Conservation (phyloP, 108 stramenopile genomes). For the Cyclotella atomus region DNA sequence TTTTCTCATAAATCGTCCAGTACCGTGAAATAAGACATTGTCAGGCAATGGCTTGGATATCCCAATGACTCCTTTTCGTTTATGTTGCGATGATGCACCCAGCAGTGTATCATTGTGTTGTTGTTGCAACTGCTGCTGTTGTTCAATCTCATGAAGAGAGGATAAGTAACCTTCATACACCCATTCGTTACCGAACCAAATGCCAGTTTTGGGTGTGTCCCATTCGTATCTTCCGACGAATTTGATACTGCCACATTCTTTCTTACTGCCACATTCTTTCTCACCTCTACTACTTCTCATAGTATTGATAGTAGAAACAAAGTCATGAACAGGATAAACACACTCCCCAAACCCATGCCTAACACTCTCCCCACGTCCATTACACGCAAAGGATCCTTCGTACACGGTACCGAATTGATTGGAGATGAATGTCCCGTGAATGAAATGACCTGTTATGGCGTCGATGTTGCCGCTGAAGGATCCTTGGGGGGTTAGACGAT, state of each 20-base stretch:
- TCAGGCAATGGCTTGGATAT: constrained; percentile 15
- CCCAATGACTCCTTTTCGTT: constrained; percentile 1
- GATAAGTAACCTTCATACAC: constrained; percentile 22
- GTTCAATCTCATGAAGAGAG: not conserved
- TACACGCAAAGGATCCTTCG: constrained; percentile 32
- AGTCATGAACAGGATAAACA: constrained; percentile 10
- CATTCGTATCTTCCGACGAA: constrained; percentile 43
- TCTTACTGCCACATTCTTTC: too few species aligned
- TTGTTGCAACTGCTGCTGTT: too few species aligned
- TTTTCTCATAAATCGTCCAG: constrained; percentile 19
- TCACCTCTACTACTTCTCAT: too few species aligned
- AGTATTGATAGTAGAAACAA: too few species aligned
- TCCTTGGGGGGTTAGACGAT: constrained; percentile 17
- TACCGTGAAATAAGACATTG: constrained; percentile 34
- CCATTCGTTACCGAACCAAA: constrained; percentile 21
- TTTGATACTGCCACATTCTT: too few species aligned
- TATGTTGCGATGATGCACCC: not conserved
- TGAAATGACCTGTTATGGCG: constrained; percentile 36
- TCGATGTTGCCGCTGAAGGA: constrained; percentile 50
- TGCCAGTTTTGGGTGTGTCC: constrained; percentile 33
- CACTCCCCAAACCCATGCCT: constrained; percentile 23
- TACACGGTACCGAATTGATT: constrained; percentile 39
- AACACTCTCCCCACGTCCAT: not conserved
- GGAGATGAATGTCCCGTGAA: constrained; percentile 35
- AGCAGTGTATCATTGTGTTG: too few species aligned